Conservation (phyloP, 345 rosid genomes). For the Iberis pinnata region DNA sequence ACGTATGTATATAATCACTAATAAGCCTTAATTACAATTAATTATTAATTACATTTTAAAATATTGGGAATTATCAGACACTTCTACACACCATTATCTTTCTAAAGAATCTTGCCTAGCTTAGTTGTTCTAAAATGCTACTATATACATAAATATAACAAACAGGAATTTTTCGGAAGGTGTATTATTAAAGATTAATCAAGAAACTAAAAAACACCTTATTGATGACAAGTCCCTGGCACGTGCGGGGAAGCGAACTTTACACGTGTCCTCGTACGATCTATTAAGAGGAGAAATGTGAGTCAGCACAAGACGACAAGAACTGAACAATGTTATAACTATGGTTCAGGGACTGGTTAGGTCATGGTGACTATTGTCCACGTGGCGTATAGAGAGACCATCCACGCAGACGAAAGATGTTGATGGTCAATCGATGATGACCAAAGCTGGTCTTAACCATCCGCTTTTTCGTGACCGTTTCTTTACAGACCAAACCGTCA, state of each 20-base stretch:
- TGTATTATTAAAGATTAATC: not conserved
- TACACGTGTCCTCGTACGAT: too few species aligned
- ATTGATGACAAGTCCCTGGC: not conserved
- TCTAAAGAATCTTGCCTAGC: too few species aligned
- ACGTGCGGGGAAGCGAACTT: conserved; percentile 3
- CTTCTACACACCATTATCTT: too few species aligned
- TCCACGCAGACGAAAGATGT: conserved; percentile 16
- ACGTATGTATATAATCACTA: too few species aligned
- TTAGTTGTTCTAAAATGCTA: not conserved
- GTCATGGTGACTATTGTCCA: conserved; percentile 1
- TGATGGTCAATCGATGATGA: conserved; percentile 25
- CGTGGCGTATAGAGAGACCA: not conserved
- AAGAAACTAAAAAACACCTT: conserved; percentile 17
- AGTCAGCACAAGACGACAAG: conserved; percentile 26
- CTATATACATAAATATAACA: not conserved
- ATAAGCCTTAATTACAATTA: not conserved
- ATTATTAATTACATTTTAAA: not conserved
- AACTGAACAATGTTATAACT: conserved; percentile 11
- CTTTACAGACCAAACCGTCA: conserved; percentile 27
- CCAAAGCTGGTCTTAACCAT: conserved; percentile 8
- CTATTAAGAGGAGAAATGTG: not conserved
- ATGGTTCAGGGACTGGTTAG: conserved; percentile 8
- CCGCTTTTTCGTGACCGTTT: conserved; percentile 18
- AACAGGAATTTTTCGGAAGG: conserved; percentile 25
- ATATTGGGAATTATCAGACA: conserved; percentile 24